phyloP scores from a whole-genome alignment of 2,329 filamentous ascomycete genomes.

The Escovopsis sp. region DNA sequence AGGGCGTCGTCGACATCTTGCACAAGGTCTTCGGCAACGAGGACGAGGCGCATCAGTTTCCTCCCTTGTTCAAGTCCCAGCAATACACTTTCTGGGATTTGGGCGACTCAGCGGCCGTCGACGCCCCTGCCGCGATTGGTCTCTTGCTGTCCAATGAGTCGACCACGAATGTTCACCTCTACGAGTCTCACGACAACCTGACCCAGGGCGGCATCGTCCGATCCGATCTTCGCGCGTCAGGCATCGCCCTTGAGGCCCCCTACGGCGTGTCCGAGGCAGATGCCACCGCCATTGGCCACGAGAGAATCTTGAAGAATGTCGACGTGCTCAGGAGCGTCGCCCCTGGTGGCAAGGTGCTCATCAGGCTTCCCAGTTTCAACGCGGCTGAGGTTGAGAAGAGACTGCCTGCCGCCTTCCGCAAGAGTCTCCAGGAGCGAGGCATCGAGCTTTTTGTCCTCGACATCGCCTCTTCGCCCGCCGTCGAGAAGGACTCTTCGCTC shows the following conservation, averaged over 20 bases:
- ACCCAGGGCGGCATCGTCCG: conserved; percentile 65
- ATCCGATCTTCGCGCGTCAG: conserved; percentile 72
- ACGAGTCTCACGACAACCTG: conserved; percentile 50
- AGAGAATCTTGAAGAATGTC: conserved; percentile 66
- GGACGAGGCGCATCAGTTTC: conserved; percentile 26
- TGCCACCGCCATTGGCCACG: conserved; percentile 61
- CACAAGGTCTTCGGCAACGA: conserved; percentile 40
- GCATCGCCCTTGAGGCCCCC: conserved; percentile 69
- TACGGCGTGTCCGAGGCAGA: conserved; percentile 71
- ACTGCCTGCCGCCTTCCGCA: conserved; percentile 55
- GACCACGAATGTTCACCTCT: conserved; percentile 46
- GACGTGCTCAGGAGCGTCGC: conserved; percentile 59
- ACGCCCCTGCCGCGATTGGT: conserved; percentile 47
- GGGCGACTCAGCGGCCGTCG: conserved; percentile 54
- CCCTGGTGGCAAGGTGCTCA: conserved; percentile 53
- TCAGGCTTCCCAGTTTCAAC: conserved; percentile 68
- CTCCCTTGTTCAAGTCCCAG: conserved; percentile 42
- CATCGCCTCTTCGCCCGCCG: conserved; percentile 48
- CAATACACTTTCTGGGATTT: conserved; percentile 93
- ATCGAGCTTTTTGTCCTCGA: conserved; percentile 66
- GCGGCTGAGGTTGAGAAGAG: conserved; percentile 84
- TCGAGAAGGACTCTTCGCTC: conserved; percentile 50
- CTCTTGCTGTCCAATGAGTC: conserved; percentile 56
- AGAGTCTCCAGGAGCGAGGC: conserved; percentile 53
- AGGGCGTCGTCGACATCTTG: conserved; percentile 36